phyloP scores from a whole-genome alignment of 352 stramenopile species.

The Thalassiosira oceanica region DNA sequence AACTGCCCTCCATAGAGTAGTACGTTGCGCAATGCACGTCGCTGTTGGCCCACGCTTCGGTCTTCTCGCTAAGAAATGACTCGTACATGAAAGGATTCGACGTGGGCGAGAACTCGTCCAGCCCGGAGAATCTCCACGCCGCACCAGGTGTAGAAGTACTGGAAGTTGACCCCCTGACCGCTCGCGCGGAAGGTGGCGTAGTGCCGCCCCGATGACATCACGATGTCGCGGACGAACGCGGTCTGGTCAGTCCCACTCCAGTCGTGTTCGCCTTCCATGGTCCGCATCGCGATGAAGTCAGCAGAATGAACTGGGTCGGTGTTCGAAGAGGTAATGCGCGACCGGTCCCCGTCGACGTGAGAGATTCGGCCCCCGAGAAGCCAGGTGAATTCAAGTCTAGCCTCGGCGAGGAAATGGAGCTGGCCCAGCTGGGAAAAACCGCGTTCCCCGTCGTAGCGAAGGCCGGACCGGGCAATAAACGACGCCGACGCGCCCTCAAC shows the following conservation, averaged over 20 bases:
- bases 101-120: not conserved
- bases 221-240: not conserved
- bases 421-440: not conserved
- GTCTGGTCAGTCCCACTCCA: not conserved
- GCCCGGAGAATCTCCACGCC: not conserved
- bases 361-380: not conserved
- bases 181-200: too few species aligned
- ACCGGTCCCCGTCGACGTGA: not conserved
- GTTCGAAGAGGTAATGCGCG: not conserved
- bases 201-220: too few species aligned
- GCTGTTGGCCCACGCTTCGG: constrained; percentile 1
- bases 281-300: not conserved
- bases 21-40: not conserved
- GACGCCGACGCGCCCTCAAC: not conserved
- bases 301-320: not conserved
- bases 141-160: not conserved
- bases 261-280: not conserved
- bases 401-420: not conserved
- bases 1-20: constrained; percentile 4
- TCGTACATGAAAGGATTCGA: not conserved
- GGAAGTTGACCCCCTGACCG: too few species aligned
- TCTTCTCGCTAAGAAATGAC: not conserved
- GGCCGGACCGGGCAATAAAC: not conserved
- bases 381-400: not conserved
- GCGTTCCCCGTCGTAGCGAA: not conserved